Base-by-base conservation (phyloP, 2,329 filamentous ascomycete species). In the Scedosporium aurantiacum region DNA sequence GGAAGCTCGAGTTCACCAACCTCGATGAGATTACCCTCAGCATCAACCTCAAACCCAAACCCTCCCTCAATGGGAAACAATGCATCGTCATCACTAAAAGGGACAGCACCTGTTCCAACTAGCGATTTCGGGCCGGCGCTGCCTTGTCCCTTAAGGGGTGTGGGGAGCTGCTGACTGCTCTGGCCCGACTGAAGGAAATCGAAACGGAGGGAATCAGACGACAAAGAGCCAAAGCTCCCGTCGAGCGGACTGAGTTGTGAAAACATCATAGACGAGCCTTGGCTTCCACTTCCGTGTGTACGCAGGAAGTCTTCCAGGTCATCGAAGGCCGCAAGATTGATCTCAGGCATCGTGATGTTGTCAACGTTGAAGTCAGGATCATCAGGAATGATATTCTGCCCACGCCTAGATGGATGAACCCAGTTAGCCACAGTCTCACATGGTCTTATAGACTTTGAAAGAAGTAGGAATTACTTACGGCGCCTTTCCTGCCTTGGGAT, bases 341-440 rank as follows among this genome's bases (percentile, higher is more conserved):
- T 77, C 0, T 80, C 76, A 1, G 86, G 83, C 27, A 91, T 76
- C 40, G 78, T 76, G 47, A 64, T 60, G 40, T 85, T 78, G 52
- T 87, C 84, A 0, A 87, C 85, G 8, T 89, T 74, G 69, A 97
- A 97, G 50, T 83, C 80, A 0, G 91, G 91, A 68, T 97, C 93
- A 68, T 97, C 90, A 60, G 83, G 78, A 1, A 97, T 78, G 2
- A 91, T 77, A 61, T 97, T 85, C 66, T 92, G 86, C 25, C 89
- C 84, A 4, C 83, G 85, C 67, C 90, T 96, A 21, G 54, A 61
- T 63, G 21, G 65, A 85, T 4, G 16, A 56, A 56, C 14, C 10
- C 23, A 32, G 4, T 18, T 57, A 32, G 25, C 4, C 18, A 41
- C 21, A 28, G 8, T 3, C 55, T 27, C 23, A 43, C 32, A 41